A percentile compares a stretch with the other conserved stretches of the same genome.
Conservation (phyloP, 2,329 filamentous ascomycete species). For the Teratosphaeria zuluensis region DNA sequence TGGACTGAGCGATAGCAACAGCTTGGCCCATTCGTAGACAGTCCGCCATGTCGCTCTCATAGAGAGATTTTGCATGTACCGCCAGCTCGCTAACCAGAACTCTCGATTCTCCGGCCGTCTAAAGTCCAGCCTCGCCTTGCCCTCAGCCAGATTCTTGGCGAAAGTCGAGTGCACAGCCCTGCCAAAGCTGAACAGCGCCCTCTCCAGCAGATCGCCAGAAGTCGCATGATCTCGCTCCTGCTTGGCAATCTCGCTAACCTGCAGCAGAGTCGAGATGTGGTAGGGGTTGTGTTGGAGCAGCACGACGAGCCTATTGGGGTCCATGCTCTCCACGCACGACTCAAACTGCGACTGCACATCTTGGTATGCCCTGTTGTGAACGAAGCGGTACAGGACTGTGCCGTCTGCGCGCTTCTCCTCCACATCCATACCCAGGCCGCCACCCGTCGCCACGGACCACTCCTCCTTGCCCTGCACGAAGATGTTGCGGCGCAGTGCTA, state of each 20-base stretch:
- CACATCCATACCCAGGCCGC: constrained; percentile 74
- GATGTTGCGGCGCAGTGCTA: constrained; percentile 62
- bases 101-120: constrained; percentile 77
- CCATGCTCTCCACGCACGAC: constrained; percentile 67
- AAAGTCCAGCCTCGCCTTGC: constrained; percentile 74
- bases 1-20: constrained; percentile 66
- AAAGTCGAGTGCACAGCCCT: constrained; percentile 78
- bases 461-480: constrained; percentile 81
- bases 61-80: constrained; percentile 76
- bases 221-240: constrained; percentile 82
- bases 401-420: constrained; percentile 45
- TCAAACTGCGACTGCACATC: constrained; percentile 68
- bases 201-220: constrained; percentile 77
- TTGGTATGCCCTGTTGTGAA: constrained; percentile 66
- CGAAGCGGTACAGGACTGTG: constrained; percentile 64
- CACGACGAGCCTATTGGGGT: constrained; percentile 71
- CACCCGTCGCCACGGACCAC: constrained; percentile 71
- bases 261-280: constrained; percentile 85
- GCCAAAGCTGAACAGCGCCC: constrained; percentile 89
- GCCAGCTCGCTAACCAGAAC: constrained; percentile 80
- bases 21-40: constrained; percentile 84
- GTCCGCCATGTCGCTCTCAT: constrained; percentile 92
- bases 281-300: constrained; percentile 71
- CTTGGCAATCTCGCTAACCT: constrained; percentile 85
- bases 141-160: constrained; percentile 61